Evolutionary conservation across 495 filamentous ascomycete species (phyloP), one percentile per base, ranked within the genome.

Genomic region (Ascodesmis nigricans): DNA sequence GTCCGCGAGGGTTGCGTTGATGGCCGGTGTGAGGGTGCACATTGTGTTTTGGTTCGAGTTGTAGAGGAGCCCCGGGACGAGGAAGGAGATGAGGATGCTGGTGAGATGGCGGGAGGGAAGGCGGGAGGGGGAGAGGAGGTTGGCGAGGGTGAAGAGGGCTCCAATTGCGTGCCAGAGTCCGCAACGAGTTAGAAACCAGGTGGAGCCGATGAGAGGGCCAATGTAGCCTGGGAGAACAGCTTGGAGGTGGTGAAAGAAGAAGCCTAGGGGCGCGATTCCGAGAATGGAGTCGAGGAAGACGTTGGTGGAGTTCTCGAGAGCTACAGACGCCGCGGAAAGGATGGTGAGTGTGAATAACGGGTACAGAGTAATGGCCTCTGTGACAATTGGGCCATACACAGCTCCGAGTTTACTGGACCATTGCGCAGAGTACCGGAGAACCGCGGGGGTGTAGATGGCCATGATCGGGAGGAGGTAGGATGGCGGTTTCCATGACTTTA

Each of bases 271-370:
- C n/a, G n/a, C n/a, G n/a, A n/a, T n/a, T n/a, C n/a, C n/a, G 21
- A 46, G 13, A 13, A 52, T 26, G 6, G 31, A 22, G 31, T 52
- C 41, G 14, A 44, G 31, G 23, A 42, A 26, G 11, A 39, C 18
- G 21, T 40, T 41, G n/a, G n/a, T n/a, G n/a, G n/a, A n/a, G 10
- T 28, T 21, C 18, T 39, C 17, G 16, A 45, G 26, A 5, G 36
- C 20, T 9, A 47, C 20, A 14, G 36, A 19, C 2, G 69, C 71
- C 5, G 73, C 67, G 37, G 66, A 69, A 10, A 67, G 69, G 0
- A 74, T 60, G 21, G 71, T 68, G 1, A 90, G 43, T 16, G 71
- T 53, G n/a, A 80, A 55, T 9, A 93, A 43, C 0, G 80, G 81
- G 28, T 77, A 71, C 44, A 72, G 67, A 5, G 76, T 77, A 4